Conservation (phyloP, 208 protist species). For the Willaertia magna region DNA sequence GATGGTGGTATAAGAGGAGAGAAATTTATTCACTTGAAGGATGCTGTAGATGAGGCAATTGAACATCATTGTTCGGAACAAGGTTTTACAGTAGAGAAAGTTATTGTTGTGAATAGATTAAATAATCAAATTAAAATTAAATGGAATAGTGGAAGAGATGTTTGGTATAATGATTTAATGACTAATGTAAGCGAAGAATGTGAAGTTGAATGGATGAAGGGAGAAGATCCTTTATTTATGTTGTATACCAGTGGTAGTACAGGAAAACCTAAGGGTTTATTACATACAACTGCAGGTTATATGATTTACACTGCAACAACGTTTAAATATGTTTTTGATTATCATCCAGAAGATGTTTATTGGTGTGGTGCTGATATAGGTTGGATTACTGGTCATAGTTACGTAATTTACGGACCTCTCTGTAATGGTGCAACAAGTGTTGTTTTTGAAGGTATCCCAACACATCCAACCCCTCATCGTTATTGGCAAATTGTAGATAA, state of each 20-base stretch:
- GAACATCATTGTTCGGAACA: background rate
- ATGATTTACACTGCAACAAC: slow-evolving; percentile 75
- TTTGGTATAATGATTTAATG: slow-evolving; percentile 46
- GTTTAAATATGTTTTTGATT: slow-evolving; percentile 86
- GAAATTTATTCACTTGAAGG: slow-evolving; percentile 73
- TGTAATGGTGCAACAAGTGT: slow-evolving; percentile 80
- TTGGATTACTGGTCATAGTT: slow-evolving; percentile 94
- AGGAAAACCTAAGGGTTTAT: slow-evolving; percentile 87
- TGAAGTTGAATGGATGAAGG: slow-evolving; percentile 66
- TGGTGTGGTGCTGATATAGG: slow-evolving; percentile 71
- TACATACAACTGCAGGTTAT: slow-evolving; percentile 83
- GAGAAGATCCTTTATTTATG: slow-evolving; percentile 89
- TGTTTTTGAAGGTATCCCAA: slow-evolving; percentile 83
- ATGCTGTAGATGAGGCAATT: slow-evolving; percentile 54
- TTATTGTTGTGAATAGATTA: background rate
- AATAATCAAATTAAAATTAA: slow-evolving; percentile 23
- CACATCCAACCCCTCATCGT: slow-evolving; percentile 58
- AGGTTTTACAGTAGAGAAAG: background rate
- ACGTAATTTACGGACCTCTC: slow-evolving; percentile 95
- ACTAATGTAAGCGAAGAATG: slow-evolving; percentile 28
- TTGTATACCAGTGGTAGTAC: slow-evolving; percentile 94
- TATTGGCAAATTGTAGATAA: slow-evolving; percentile 84
- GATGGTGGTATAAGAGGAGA: slow-evolving; percentile 57
- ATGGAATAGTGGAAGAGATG: slow-evolving; percentile 44
- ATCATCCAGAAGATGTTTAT: slow-evolving; percentile 84